A percentile compares a stretch with the other conserved stretches of the same genome.
These are phyloP conservation scores for Mrakia hoshinonis DNA, from an alignment of 768 basidiomycete genomes.

Conservation along the genomic window DNA sequence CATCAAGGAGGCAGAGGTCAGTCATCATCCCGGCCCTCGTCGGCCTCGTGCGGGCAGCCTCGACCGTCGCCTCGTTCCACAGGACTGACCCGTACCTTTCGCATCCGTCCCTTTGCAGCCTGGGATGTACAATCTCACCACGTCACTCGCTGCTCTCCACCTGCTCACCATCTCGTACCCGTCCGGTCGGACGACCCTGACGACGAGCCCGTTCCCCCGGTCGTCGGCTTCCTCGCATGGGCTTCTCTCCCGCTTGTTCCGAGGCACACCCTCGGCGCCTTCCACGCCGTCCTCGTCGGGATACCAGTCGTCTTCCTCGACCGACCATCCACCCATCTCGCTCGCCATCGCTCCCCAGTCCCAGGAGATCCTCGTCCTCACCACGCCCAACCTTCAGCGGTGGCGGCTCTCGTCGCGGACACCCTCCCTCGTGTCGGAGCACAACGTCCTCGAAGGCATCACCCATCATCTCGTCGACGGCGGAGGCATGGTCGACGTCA, in stretches of 20 bases:
- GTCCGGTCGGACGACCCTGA: slow-evolving; percentile 35
- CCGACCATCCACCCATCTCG: slow-evolving; percentile 29
- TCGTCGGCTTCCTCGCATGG: slow-evolving; percentile 34
- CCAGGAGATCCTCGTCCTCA: slow-evolving; percentile 32
- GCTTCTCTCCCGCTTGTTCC: slow-evolving; percentile 38
- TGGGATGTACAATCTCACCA: slow-evolving; percentile 37
- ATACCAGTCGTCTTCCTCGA: slow-evolving; percentile 23
- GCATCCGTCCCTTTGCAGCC: slow-evolving; percentile 22
- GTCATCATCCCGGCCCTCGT: neutral
- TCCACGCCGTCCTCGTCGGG: slow-evolving; percentile 29
- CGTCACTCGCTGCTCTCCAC: slow-evolving; percentile 36
- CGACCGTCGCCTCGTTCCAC: slow-evolving; percentile 10
- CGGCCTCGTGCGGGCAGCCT: slow-evolving; percentile 19
- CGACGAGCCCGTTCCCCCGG: slow-evolving; percentile 21
- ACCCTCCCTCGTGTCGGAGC: slow-evolving; percentile 34
- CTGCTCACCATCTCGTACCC: slow-evolving; percentile 34
- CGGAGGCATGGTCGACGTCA: slow-evolving; percentile 35
- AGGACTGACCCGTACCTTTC: neutral
- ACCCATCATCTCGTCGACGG: slow-evolving; percentile 34
- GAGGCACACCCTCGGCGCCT: slow-evolving; percentile 31
- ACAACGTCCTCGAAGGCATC: slow-evolving; percentile 34
- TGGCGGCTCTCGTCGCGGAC: slow-evolving; percentile 26
- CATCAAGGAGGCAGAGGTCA: slow-evolving; percentile 32
- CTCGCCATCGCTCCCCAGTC: slow-evolving; percentile 29
- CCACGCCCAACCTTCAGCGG: slow-evolving; percentile 10